These are phyloP conservation scores for Rhizophagus clarus DNA, from an alignment of 192 early-diverging fungal genomes.

Conservation along the genomic window DNA sequence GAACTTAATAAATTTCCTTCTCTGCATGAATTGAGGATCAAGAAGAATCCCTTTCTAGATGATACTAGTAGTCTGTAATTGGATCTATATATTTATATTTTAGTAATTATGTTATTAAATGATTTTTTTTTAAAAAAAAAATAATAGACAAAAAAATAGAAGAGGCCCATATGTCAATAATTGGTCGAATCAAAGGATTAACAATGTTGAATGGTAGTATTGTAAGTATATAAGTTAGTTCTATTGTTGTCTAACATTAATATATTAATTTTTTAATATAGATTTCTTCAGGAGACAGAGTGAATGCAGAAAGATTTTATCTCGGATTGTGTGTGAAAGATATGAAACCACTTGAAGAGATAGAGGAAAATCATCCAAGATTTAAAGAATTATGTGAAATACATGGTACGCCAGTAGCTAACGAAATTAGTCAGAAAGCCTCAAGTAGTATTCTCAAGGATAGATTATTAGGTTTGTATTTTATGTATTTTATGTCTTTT, in stretches of 20 bases:
- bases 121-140: not conserved
- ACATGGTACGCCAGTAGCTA: slow-evolving; percentile 40
- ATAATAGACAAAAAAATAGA: slow-evolving; percentile 36
- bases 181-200: slow-evolving; percentile 49
- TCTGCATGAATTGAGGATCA: slow-evolving; percentile 45
- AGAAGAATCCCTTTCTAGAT: slow-evolving; percentile 48
- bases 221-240: slow-evolving; percentile 34
- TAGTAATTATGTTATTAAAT: not conserved
- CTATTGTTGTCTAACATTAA: not conserved
- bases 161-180: slow-evolving; percentile 31
- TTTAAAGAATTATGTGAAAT: slow-evolving; percentile 53
- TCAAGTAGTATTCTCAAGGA: slow-evolving; percentile 47
- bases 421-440: slow-evolving; percentile 37
- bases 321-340: slow-evolving; percentile 40
- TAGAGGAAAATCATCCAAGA: slow-evolving; percentile 48
- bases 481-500: not conserved
- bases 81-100: not conserved
- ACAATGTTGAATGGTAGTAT: slow-evolving; percentile 52
- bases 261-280: slow-evolving; percentile 21
- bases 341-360: slow-evolving; percentile 38
- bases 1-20: slow-evolving; percentile 41
- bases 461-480: slow-evolving; percentile 42
- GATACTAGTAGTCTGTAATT: slow-evolving; percentile 18
- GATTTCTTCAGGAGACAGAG: slow-evolving; percentile 40
- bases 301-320: slow-evolving; percentile 59